Conservation (phyloP, 2,329 filamentous ascomycete species). For the Penicillium vulpinum region DNA sequence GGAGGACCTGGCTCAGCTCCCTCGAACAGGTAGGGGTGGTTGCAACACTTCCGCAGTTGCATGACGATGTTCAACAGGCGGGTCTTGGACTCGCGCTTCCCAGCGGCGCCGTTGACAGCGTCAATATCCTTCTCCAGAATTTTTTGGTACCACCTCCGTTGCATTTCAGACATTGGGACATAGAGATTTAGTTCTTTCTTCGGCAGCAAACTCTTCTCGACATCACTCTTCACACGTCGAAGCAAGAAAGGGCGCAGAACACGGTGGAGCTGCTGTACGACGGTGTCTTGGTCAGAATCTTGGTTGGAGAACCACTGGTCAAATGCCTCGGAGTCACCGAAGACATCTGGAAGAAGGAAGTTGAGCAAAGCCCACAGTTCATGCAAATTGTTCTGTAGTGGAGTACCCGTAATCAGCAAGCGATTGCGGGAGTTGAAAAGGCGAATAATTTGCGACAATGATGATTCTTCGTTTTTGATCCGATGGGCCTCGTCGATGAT, state of each 20-base stretch:
- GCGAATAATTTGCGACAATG: conserved; percentile 91
- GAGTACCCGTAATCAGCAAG: conserved; percentile 92
- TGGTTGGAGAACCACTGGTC: conserved; percentile 97
- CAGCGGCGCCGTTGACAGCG: conserved; percentile 92
- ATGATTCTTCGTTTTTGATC: conserved; percentile 99
- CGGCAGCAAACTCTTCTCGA: conserved; percentile 93
- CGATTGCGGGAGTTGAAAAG: conserved; percentile 95
- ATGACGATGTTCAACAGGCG: conserved; percentile 97
- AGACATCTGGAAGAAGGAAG: conserved; percentile 96
- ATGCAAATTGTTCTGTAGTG: conserved; percentile 95
- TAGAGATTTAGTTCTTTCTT: conserved; percentile 98
- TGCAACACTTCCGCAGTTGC: conserved; percentile 98
- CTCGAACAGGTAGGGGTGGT: conserved; percentile 97
- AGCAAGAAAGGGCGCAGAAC: conserved; percentile 91
- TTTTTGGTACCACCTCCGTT: conserved; percentile 98
- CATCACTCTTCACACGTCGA: conserved; percentile 93
- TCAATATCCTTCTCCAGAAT: conserved; percentile 99
- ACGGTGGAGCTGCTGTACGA: conserved; percentile 92
- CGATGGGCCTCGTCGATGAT: conserved; percentile 98
- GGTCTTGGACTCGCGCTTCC: conserved; percentile 97
- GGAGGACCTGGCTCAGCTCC: conserved; percentile 95
- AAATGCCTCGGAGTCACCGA: conserved; percentile 93
- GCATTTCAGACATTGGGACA: conserved; percentile 98
- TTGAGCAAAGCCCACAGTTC: conserved; percentile 97
- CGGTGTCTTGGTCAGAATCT: conserved; percentile 86